A percentile compares a stretch with the other conserved stretches of the same genome.
Evolutionary conservation across 176 grass and related monocot genomes (phyloP).

Genomic region (Phragmites australis): DNA sequence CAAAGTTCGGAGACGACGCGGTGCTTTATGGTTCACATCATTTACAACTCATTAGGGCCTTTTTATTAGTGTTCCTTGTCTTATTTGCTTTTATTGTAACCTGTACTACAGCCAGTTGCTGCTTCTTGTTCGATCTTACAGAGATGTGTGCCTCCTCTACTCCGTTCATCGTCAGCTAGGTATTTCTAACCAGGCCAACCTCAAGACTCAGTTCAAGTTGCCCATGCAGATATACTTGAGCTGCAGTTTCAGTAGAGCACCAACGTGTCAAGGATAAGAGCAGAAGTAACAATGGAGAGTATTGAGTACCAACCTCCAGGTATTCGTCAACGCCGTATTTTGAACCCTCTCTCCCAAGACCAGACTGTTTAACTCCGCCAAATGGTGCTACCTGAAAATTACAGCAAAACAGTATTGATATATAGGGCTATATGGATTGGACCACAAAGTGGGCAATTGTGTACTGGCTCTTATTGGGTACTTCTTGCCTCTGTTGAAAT

Average conservation of each 20-base stretch:
- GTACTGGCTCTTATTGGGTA: neutral
- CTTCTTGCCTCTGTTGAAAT: slow-evolving; percentile 82
- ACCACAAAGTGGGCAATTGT: neutral
- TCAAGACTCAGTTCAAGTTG: slow-evolving; percentile 53
- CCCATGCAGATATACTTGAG: slow-evolving; percentile 97
- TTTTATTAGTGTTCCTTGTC: slow-evolving; percentile 21
- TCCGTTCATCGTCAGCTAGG: neutral
- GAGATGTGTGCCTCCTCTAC: neutral
- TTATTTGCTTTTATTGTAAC: slow-evolving; percentile 30
- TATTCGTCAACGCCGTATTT: slow-evolving; percentile 93
- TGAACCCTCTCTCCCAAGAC: slow-evolving; percentile 89
- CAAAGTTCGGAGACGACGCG: neutral
- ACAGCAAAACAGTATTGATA: neutral
- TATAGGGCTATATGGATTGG: neutral
- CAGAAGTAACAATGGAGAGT: neutral
- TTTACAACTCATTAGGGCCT: slow-evolving; percentile 41
- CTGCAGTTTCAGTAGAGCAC: slow-evolving; percentile 44
- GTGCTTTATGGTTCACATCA: slow-evolving; percentile 29
- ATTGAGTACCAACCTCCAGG: slow-evolving; percentile 62
- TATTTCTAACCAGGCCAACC: neutral
- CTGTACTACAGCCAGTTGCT: neutral
- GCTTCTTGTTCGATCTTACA: neutral
- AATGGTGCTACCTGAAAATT: slow-evolving; percentile 78
- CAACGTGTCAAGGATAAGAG: neutral
- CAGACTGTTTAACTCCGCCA: slow-evolving; percentile 90